A percentile compares a stretch with the other conserved stretches of the same genome.
These are phyloP conservation scores for Eutrema yunnanense DNA, from an alignment of 345 rosid genomes.

Conservation along the genomic window DNA sequence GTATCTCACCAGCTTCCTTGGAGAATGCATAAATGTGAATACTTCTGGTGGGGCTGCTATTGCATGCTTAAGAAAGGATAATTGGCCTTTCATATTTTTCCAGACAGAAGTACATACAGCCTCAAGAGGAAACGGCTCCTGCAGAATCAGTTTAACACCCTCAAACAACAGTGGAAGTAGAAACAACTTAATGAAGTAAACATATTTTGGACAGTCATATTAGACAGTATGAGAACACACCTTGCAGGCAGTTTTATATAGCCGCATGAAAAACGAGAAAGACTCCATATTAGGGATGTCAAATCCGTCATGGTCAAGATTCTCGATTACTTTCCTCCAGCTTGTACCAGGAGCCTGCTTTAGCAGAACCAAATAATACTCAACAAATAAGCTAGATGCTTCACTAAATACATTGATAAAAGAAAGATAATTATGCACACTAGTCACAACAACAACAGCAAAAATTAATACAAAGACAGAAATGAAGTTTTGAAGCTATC, in stretches of 20 bases:
- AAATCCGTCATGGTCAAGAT: conserved; percentile 86
- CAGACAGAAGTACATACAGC: conserved; percentile 74
- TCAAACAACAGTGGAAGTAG: conserved; percentile 1
- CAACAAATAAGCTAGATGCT: background rate
- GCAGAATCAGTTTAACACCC: conserved; percentile 22
- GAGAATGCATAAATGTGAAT: conserved; percentile 80
- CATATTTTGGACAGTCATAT: background rate
- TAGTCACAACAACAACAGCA: background rate
- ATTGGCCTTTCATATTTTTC: conserved; percentile 84
- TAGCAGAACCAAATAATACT: background rate
- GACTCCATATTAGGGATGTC: conserved; percentile 76
- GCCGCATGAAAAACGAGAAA: conserved; percentile 72
- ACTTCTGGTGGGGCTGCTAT: conserved; percentile 74
- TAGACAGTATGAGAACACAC: conserved; percentile 36
- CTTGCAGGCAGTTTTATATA: conserved; percentile 74
- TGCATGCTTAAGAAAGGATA: conserved; percentile 84
- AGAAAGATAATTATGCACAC: background rate
- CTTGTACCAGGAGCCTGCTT: conserved; percentile 82
- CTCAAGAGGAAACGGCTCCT: conserved; percentile 93
- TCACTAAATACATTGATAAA: background rate
- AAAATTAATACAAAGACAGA: background rate
- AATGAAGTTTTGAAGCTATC: background rate
- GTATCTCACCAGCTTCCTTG: conserved; percentile 72
- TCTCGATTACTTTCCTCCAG: conserved; percentile 74
- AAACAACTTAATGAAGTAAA: background rate